Evolutionary conservation across 2,329 filamentous ascomycete genomes (phyloP).

Genomic region (Keithomyces neogunnii): DNA sequence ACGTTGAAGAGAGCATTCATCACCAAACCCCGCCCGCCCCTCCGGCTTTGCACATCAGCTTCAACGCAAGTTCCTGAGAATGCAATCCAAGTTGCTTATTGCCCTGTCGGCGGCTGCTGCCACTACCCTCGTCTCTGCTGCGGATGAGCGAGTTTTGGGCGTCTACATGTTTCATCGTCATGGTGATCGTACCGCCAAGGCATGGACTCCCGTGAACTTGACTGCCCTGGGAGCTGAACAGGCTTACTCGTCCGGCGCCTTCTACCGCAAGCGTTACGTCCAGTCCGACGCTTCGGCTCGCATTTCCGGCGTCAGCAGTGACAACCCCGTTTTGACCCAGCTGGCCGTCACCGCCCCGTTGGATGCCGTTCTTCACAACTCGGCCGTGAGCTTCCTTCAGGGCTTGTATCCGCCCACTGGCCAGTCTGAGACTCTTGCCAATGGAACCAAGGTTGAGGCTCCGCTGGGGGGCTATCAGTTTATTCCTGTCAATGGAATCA

Average conservation of each 20-base stretch:
- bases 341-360: slow-evolving; percentile 63
- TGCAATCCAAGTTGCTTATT: slow-evolving; percentile 33
- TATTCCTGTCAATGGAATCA: slow-evolving; percentile 60
- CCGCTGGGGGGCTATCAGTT: slow-evolving; percentile 79
- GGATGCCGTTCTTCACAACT: slow-evolving; percentile 72
- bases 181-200: slow-evolving; percentile 79
- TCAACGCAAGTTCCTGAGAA: slow-evolving; percentile 10
- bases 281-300: slow-evolving; percentile 43
- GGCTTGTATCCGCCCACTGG: slow-evolving; percentile 77
- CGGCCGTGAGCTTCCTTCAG: slow-evolving; percentile 73
- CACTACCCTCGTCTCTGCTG: slow-evolving; percentile 16
- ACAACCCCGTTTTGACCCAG: slow-evolving; percentile 61
- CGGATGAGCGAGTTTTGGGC: slow-evolving; percentile 64
- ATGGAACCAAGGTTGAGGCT: slow-evolving; percentile 56
- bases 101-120: slow-evolving; percentile 8
- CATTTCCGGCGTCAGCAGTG: slow-evolving; percentile 58
- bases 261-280: slow-evolving; percentile 73
- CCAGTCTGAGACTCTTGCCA: slow-evolving; percentile 53
- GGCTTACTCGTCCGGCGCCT: slow-evolving; percentile 62
- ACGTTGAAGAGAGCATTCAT: too few relatives aligned
- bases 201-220: slow-evolving; percentile 59
- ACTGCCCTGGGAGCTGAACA: slow-evolving; percentile 74
- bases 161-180: slow-evolving; percentile 85
- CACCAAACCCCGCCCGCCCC: too few relatives aligned
- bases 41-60: too few relatives aligned